Evolutionary conservation across 2,329 filamentous ascomycete species (phyloP).

Genomic region (Metarhizium rileyi): DNA sequence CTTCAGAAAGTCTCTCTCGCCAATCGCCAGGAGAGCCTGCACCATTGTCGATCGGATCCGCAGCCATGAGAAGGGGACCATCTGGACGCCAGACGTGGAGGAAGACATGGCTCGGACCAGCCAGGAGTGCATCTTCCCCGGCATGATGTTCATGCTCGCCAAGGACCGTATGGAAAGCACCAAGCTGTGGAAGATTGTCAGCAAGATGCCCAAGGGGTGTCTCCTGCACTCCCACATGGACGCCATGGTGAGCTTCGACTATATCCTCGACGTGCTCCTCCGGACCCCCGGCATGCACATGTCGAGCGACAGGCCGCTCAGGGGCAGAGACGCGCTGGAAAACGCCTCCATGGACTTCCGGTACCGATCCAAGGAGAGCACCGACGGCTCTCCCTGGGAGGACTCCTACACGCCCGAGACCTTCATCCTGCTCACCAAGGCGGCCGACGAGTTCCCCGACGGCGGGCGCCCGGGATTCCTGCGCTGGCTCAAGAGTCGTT

Average conservation of each 20-base stretch:
- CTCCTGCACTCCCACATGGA: slow-evolving; percentile 82
- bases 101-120: slow-evolving; percentile 54
- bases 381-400: slow-evolving; percentile 53
- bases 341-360: slow-evolving; percentile 52
- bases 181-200: slow-evolving; percentile 75
- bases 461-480: slow-evolving; percentile 64
- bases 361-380: slow-evolving; percentile 38
- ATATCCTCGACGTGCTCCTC: slow-evolving; percentile 63
- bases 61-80: slow-evolving; percentile 60
- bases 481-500: slow-evolving; percentile 65
- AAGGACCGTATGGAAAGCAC: slow-evolving; percentile 80
- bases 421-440: slow-evolving; percentile 48
- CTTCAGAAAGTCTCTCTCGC: slow-evolving; percentile 67
- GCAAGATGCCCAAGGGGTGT: slow-evolving; percentile 79
- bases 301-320: slow-evolving; percentile 46
- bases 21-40: slow-evolving; percentile 67
- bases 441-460: slow-evolving; percentile 65
- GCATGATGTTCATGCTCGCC: slow-evolving; percentile 88
- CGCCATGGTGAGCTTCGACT: slow-evolving; percentile 84
- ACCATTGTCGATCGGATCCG: slow-evolving; percentile 73
- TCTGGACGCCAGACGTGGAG: slow-evolving; percentile 70
- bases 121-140: slow-evolving; percentile 63
- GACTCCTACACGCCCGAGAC: slow-evolving; percentile 49
- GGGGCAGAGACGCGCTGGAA: slow-evolving; percentile 40
- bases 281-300: slow-evolving; percentile 67